Base-by-base conservation (phyloP, 2,329 filamentous ascomycete genomes). In the Diaporthe vexans region DNA sequence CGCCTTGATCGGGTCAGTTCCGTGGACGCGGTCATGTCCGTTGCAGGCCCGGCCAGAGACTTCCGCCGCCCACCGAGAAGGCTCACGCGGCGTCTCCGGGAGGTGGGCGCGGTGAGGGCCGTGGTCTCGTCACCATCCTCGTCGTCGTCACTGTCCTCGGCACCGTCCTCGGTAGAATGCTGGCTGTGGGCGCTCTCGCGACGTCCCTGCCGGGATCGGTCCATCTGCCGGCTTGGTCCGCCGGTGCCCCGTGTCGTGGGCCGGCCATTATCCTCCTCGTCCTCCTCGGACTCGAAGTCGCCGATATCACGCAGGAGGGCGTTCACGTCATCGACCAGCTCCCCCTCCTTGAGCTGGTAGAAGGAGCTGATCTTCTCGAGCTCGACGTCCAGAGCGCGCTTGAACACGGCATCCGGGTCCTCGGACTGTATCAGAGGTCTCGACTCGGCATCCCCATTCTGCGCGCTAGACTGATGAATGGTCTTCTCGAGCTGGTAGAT, bases 401-500 rank as follows among this genome's bases (percentile, higher is more conserved):
- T 89, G 82, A 99, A 99, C 74, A 95, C 89, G 52, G 91, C 89
- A 82, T 98, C 95, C 19, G 95, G 93, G 74, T 97, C 93, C 74
- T 90, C 89, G 72, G 88, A 88, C 75, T 88, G 86, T 74, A 99
- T 92, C 54, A 99, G 90, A 7, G 97, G 95, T 15, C 95, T 93
- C 9, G 92, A 93, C 86, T 99, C 97, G 79, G 92, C 90, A 85
- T 98, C 96, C 19, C 59, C 68, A 37, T 63, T 56, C 10, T 72
- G 59, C 74, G 90, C 86, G 26, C 86, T 84, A 35, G 88, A 85
- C 71, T 93, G 92, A 82, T 97, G 90, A 71, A 93, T 87, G 72
- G 92, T 91, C 83, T 97, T 97, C 86, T 99, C 97, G 77, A 99
- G 93, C 76, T 94, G 92, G 85, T 98, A 99, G 80, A 99, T 98